A percentile compares a stretch with the other conserved stretches of the same genome.
phyloP scores from a whole-genome alignment of 2,329 filamentous ascomycete genomes.

The Diaporthe citri region DNA sequence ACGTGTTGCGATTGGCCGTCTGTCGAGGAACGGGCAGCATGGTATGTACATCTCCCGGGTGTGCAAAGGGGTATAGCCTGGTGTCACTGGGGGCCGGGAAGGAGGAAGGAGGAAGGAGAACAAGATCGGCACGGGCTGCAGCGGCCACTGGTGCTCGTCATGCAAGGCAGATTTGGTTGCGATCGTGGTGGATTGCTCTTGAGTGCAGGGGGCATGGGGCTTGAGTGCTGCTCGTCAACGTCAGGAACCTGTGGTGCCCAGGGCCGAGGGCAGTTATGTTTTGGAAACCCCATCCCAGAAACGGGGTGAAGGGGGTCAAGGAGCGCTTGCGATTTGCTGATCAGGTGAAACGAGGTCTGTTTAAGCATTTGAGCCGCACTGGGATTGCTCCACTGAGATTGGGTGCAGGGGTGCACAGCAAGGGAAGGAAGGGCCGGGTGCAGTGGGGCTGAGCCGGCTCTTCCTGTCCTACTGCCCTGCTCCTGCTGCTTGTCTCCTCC shows the following conservation, averaged over 20 bases:
- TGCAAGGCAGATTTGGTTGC: slow-evolving; percentile 19
- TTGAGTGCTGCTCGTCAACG: neutral
- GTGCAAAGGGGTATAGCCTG: neutral
- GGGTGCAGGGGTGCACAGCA: neutral
- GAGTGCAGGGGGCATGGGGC: neutral
- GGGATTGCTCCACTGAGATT: slow-evolving; percentile 13
- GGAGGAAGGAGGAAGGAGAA: neutral
- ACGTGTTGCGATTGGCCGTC: slow-evolving; percentile 27
- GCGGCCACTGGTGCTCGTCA: neutral
- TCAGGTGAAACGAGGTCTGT: slow-evolving; percentile 38
- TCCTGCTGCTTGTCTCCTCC: neutral
- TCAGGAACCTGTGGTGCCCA: neutral
- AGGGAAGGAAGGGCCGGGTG: slow-evolving; percentile 5
- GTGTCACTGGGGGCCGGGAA: too few species aligned
- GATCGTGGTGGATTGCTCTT: neutral
- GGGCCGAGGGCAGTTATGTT: slow-evolving; percentile 21
- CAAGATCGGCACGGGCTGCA: neutral
- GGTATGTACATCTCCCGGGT: slow-evolving; percentile 6
- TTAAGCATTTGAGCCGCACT: slow-evolving; percentile 40
- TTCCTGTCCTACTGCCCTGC: neutral
- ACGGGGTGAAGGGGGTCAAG: neutral
- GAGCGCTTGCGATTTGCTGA: slow-evolving; percentile 37
- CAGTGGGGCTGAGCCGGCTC: slow-evolving; percentile 19
- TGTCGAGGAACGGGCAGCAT: neutral
- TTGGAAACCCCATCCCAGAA: slow-evolving; percentile 9